These are phyloP conservation scores for Leccinum fibrillosum DNA, from an alignment of 768 basidiomycete genomes.

Conservation along the genomic window DNA sequence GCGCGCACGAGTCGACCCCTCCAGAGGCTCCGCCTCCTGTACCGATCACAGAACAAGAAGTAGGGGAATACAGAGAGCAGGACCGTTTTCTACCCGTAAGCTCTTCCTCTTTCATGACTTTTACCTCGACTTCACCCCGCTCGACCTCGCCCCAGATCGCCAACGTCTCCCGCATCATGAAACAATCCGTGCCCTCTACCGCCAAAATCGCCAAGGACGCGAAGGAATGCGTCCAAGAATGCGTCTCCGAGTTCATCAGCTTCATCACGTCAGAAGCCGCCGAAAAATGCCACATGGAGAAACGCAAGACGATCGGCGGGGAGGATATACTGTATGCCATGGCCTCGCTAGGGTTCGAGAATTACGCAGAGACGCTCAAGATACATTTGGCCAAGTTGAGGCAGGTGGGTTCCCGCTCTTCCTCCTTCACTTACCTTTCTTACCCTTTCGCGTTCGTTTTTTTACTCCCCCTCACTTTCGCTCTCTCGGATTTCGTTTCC, in stretches of 20 bases:
- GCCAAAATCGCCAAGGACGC: slow-evolving; percentile 98
- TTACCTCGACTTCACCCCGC: background rate
- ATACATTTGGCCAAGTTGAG: slow-evolving; percentile 90
- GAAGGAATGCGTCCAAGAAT: slow-evolving; percentile 98
- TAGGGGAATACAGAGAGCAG: slow-evolving; percentile 93
- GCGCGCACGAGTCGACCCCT: slow-evolving; percentile 26
- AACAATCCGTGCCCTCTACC: slow-evolving; percentile 79
- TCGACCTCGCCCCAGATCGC: slow-evolving; percentile 60
- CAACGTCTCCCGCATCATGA: slow-evolving; percentile 98
- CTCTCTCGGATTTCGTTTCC: background rate
- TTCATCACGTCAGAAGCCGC: slow-evolving; percentile 98
- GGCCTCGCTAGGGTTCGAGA: slow-evolving; percentile 88
- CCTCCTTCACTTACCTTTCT: background rate
- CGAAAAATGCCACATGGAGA: slow-evolving; percentile 91
- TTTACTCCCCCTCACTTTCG: background rate
- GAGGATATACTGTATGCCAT: slow-evolving; percentile 98
- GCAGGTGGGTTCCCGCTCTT: slow-evolving; percentile 45
- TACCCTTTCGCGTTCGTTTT: background rate
- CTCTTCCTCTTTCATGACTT: background rate
- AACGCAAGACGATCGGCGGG: slow-evolving; percentile 96
- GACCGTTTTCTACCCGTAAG: slow-evolving; percentile 89
- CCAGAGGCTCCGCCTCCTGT: slow-evolving; percentile 52
- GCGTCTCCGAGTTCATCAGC: slow-evolving; percentile 96
- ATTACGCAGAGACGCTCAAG: slow-evolving; percentile 89
- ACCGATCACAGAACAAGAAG: slow-evolving; percentile 87